Conservation (phyloP, 805 yeast species). For the Tetrapisispora pingtungensis region DNA sequence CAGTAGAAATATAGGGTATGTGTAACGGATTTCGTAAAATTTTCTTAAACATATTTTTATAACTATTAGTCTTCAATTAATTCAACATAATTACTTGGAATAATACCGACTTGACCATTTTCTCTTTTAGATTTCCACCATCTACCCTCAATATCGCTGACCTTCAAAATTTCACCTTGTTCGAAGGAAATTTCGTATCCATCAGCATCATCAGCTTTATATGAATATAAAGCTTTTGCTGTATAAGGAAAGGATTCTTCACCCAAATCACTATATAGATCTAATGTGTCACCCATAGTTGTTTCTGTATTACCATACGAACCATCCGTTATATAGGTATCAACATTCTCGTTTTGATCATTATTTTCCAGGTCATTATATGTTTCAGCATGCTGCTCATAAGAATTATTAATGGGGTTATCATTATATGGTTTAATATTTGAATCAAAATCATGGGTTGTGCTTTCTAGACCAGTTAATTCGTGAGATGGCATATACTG, state of each 20-base stretch:
- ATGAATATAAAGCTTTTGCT: conserved; percentile 79
- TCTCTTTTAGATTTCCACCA: conserved; percentile 97
- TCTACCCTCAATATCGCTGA: conserved; percentile 86
- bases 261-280: conserved; percentile 28
- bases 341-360: background rate
- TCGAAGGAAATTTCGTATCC: conserved; percentile 84
- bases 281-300: conserved; percentile 29
- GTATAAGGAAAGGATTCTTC: conserved; percentile 56
- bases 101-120: conserved; percentile 89
- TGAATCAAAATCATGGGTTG: conserved; percentile 16
- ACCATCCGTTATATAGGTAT: conserved; percentile 22
- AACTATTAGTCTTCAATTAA: conserved; percentile 36
- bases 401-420: background rate
- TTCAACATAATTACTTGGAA: conserved; percentile 90
- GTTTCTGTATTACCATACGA: conserved; percentile 27
- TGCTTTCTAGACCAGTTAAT: conserved; percentile 53
- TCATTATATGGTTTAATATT: conserved; percentile 1
- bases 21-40: no score
- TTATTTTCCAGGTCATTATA: conserved; percentile 5
- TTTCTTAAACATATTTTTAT: no score
- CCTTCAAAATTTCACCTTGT: conserved; percentile 85
- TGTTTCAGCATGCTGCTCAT: background rate
- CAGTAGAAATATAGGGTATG: background rate
- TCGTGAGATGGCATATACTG: conserved; percentile 41
- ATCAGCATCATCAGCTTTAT: conserved; percentile 86